Evolutionary conservation across 2,329 filamentous ascomycete genomes (phyloP), one percentile per base, ranked within the genome.

Genomic region (Phialophora expanda): DNA sequence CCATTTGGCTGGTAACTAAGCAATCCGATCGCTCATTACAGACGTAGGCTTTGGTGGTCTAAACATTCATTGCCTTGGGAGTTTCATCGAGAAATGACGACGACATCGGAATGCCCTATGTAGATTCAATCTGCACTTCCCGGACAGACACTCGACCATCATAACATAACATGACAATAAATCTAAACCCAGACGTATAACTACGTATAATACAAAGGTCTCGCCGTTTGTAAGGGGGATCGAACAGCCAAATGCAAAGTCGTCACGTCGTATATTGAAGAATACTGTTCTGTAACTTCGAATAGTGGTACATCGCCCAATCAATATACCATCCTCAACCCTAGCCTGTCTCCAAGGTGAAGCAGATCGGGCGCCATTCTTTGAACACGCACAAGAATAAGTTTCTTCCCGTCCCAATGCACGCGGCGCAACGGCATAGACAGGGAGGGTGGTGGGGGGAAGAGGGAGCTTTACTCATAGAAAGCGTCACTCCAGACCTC

Each of bases 401-500:
- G 30, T 44, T n/a, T 46, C 56, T 58, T 51, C 46, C 30, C 8
- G 26, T 24, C 14, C 3, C 44, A 8, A 48, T 4, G 44, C 44
- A 48, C 11, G 17, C 14, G n/a, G 55, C 9, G 6, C 14, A 26
- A 28, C 2, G 51, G 51, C 9, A 14, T 17, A 54, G 11, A 54
- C 7, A 26, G 26, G 51, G 50, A 7, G 7, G 28, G 28, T 7
- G 7, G 28, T 7, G 7, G 28, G 28, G 28, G 32, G 11, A 9
- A 24, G 14, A 17, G n/a, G 20, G 22, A 58, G n/a, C 28, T n/a
- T 66, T 28, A 67, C 41, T 67, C 65, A 53, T 69, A 69, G 12
- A 67, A 69, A 14, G 53, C 56, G 46, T 67, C 63, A n/a, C 34
- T 38, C 62, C 62, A 69, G 20, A 69, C 46, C 34, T 62, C 62